These are phyloP conservation scores for Myotisia sp. DNA, from an alignment of 2,329 filamentous ascomycete genomes.

Conservation along the genomic window DNA sequence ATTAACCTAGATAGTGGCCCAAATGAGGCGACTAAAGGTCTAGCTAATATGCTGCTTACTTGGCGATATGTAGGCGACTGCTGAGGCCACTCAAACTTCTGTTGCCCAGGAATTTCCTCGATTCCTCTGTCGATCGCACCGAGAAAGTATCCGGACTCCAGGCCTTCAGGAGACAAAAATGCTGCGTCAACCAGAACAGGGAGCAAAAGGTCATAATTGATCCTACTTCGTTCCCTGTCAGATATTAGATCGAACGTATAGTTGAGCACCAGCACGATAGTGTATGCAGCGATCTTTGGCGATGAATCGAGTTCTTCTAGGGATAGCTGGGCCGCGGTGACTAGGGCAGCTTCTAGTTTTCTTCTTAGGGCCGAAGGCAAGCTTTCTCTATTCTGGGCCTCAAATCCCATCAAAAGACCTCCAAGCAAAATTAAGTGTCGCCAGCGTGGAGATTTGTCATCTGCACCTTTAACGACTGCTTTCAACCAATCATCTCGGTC, in stretches of 20 bases:
- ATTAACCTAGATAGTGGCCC: conserved; percentile 50
- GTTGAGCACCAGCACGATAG: conserved; percentile 57
- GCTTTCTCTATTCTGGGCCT: conserved; percentile 47
- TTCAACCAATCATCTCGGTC: conserved; percentile 44
- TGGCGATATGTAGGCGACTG: conserved; percentile 44
- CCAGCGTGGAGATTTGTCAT: conserved; percentile 56
- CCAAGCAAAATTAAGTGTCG: conserved; percentile 69
- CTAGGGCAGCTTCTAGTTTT: conserved; percentile 58
- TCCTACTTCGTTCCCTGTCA: conserved; percentile 39
- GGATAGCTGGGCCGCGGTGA: conserved; percentile 62
- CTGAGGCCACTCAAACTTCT: conserved; percentile 52
- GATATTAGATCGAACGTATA: conserved; percentile 62
- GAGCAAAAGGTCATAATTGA: conserved; percentile 57
- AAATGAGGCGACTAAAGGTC: conserved; percentile 46
- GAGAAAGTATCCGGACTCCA: conserved; percentile 63
- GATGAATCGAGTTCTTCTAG: conserved; percentile 42
- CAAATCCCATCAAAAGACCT: conserved; percentile 64
- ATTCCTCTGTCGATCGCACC: conserved; percentile 55
- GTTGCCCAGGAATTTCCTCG: conserved; percentile 34
- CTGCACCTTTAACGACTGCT: conserved; percentile 45
- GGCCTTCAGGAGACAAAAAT: conserved; percentile 56
- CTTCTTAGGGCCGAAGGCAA: conserved; percentile 49
- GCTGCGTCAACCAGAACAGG: conserved; percentile 55
- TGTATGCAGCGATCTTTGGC: conserved; percentile 36
- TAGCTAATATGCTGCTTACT: conserved; percentile 41